phyloP scores from a whole-genome alignment of 2,329 filamentous ascomycete genomes.

The Fusarium euwallaceae region DNA sequence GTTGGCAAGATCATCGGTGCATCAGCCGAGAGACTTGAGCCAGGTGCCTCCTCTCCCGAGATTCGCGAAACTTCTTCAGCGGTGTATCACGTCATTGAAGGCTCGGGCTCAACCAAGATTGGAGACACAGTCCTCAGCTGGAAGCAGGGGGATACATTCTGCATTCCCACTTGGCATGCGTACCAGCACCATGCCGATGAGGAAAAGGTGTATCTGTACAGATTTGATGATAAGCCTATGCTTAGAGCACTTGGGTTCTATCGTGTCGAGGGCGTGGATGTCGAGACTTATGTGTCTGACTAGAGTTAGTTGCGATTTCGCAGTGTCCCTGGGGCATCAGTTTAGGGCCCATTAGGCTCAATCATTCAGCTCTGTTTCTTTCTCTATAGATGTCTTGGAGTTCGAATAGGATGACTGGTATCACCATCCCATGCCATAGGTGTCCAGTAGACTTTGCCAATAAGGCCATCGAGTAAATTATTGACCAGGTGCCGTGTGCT shows the following conservation, averaged over 20 bases:
- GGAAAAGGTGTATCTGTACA: slow-evolving; percentile 61
- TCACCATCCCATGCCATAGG: not conserved
- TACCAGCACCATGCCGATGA: slow-evolving; percentile 61
- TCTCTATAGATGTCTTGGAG: not conserved
- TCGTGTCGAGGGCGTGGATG: slow-evolving; percentile 23
- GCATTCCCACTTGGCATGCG: slow-evolving; percentile 64
- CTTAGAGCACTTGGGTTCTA: slow-evolving; percentile 64
- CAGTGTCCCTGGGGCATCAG: not conserved
- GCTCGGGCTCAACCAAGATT: slow-evolving; percentile 58
- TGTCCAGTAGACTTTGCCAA: not conserved
- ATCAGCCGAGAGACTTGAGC: slow-evolving; percentile 59
- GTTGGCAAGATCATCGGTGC: slow-evolving; percentile 59
- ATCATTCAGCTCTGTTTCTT: not conserved
- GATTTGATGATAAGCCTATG: slow-evolving; percentile 69
- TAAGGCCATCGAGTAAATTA: no score
- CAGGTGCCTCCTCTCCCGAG: slow-evolving; percentile 51
- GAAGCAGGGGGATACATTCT: slow-evolving; percentile 67
- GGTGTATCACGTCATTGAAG: slow-evolving; percentile 66
- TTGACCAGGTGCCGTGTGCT: not conserved
- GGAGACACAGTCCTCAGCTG: slow-evolving; percentile 54
- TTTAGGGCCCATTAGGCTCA: not conserved
- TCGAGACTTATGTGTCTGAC: slow-evolving; percentile 32
- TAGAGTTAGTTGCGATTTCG: not conserved
- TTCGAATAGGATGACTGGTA: not conserved
- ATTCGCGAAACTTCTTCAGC: slow-evolving; percentile 64